Percentiles rank a stretch among this genome's conserved stretches.
Conservation (phyloP, 306 rosid species). For the Malus sylvestris region DNA sequence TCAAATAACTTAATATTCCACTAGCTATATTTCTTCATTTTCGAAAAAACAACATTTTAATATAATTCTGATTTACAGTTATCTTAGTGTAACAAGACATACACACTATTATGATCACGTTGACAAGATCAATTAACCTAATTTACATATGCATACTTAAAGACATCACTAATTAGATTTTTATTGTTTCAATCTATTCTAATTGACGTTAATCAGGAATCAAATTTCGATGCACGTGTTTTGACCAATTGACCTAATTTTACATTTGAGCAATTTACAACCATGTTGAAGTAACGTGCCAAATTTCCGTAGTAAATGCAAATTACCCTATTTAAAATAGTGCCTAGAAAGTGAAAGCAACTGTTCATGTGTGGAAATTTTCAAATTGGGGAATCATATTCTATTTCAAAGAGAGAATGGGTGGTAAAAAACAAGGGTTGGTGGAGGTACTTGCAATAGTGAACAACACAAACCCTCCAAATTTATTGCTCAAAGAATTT, state of each 20-base stretch:
- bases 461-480: slow-evolving; percentile 12
- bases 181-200: no score
- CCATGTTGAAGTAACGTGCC: background rate
- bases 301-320: background rate
- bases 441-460: slow-evolving; percentile 25
- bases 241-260: background rate
- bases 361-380: slow-evolving; percentile 2
- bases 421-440: slow-evolving; percentile 4
- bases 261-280: background rate
- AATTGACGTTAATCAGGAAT: no score
- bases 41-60: no score
- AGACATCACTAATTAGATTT: no score
- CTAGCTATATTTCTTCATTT: background rate
- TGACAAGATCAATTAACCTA: no score
- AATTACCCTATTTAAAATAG: background rate
- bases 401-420: background rate
- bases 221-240: background rate
- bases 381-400: slow-evolving; percentile 15
- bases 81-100: accelerated
- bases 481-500: slow-evolving; percentile 17
- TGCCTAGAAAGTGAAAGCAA: background rate
- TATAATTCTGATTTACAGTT: no score
- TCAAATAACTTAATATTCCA: background rate
- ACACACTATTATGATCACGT: accelerated
- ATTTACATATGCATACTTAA: no score